Evolutionary conservation across 2,329 filamentous ascomycete genomes (phyloP).

Genomic region (Cytospora schulzeri): DNA sequence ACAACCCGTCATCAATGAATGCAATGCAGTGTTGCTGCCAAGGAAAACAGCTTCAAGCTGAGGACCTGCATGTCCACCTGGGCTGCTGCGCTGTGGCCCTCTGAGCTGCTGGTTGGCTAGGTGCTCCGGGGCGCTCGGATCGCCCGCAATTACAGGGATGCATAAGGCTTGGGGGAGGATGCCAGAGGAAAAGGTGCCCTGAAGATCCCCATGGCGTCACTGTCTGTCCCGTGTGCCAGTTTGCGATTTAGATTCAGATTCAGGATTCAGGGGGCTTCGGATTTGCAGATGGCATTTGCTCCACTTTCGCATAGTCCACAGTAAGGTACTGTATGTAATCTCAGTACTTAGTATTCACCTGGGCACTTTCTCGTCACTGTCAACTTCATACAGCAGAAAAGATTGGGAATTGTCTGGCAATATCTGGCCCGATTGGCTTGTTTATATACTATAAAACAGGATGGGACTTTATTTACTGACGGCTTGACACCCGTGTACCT

Average conservation of each 20-base stretch:
- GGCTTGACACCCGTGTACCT: not conserved
- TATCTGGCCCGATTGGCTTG: not conserved
- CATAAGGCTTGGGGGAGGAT: not conserved
- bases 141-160: not conserved
- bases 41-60: conserved; percentile 6
- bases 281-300: conserved; percentile 3
- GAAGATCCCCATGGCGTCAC: conserved; percentile 5
- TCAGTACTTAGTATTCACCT: too few relatives aligned
- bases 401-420: too few relatives aligned
- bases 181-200: not conserved
- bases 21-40: conserved; percentile 1
- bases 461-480: not conserved
- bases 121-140: not conserved
- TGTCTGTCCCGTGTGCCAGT: not conserved
- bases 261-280: conserved; percentile 1
- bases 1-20: too few relatives aligned
- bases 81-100: not conserved
- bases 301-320: not conserved
- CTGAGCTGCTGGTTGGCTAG: not conserved
- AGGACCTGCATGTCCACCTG: conserved; percentile 14
- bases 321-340: not conserved
- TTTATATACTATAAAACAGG: not conserved
- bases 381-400: not conserved
- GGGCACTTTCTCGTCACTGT: too few relatives aligned
- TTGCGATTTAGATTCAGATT: not conserved